These are phyloP conservation scores for Artomyces pyxidatus DNA, from an alignment of 768 basidiomycete genomes.

Conservation along the genomic window DNA sequence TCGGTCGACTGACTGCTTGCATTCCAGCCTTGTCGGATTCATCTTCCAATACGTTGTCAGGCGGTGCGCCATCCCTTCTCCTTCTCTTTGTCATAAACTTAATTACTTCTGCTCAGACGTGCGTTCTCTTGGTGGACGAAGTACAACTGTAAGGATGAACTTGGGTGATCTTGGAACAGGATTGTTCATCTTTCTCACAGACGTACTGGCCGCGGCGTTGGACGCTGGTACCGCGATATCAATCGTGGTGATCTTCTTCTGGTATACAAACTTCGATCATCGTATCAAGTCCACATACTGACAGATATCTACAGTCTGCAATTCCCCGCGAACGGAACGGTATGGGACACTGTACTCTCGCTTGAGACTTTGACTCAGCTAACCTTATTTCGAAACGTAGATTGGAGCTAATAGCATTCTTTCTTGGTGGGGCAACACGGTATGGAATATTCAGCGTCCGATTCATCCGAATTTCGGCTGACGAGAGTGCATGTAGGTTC, in stretches of 20 bases:
- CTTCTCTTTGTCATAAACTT: background rate
- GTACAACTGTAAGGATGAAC: slow-evolving; percentile 23
- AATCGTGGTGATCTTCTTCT: slow-evolving; percentile 49
- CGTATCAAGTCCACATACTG: background rate
- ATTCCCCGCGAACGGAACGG: slow-evolving; percentile 48
- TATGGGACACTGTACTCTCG: background rate
- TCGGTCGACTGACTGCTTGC: background rate
- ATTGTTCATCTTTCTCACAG: slow-evolving; percentile 28
- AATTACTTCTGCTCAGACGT: slow-evolving; percentile 18
- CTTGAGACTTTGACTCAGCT: background rate
- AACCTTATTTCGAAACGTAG: background rate
- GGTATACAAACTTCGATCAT: background rate
- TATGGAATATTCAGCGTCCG: background rate
- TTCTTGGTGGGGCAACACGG: slow-evolving; percentile 54
- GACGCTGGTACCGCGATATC: slow-evolving; percentile 60
- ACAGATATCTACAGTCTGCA: slow-evolving; percentile 30
- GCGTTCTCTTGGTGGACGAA: slow-evolving; percentile 32
- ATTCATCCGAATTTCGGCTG: background rate
- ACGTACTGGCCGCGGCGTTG: slow-evolving; percentile 61
- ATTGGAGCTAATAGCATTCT: slow-evolving; percentile 48
- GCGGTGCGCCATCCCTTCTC: slow-evolving; percentile 40
- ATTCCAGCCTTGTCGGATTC: slow-evolving; percentile 26
- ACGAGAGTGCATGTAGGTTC: background rate
- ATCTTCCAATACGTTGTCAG: slow-evolving; percentile 29
- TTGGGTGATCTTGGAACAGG: background rate